Base-by-base conservation (phyloP, 352 stramenopile genomes). In the Pilasporangium apinafurcum region DNA sequence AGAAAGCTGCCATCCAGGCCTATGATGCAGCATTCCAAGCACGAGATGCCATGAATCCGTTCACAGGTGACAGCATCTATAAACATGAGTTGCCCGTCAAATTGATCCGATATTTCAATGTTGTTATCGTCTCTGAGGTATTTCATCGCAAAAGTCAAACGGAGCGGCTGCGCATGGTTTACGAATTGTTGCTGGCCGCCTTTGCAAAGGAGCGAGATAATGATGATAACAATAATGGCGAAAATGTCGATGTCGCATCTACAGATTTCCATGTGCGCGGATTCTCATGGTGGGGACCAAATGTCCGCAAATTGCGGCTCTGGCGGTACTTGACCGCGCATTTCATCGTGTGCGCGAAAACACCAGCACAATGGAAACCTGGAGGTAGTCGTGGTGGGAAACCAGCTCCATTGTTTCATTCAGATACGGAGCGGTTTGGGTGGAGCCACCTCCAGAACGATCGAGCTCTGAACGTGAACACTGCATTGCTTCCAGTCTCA, bases 401-500 rank as follows among this genome's bases (percentile, higher is more conserved):
- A 56, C 14, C 22, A 24, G 9, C 20, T 32, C 12, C 36, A 3
- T 22, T 37, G 28, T 9, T 46, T 14, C 27, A 50, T 7, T 53
- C 53, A 0, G 62, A 76, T 42, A 85, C 71, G 1, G 63, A 85
- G 35, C 66, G 75, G 2, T 82, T 79, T 30, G 74, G 68, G 1
- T 26, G 57, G 18, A 83, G 68, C 22, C 74, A 84, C 26, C 43
- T 83, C 17, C 48, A 59, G 9, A 79, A 79, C 41, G 59, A 84
- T 29, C 68, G 74, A 22, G 52, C 59, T 5, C 41, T 77, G 28
- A 55, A 50, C 9, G 50, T 86, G 29, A 61, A 79, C 39, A 31
- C 46, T 8, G 36, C 45, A 9, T 32, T 68, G 9, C 48, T 73
- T 18, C 66, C 66, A 16, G 51, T 59, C 21, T 73, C 65, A 1